Base-by-base conservation (phyloP, 768 basidiomycete genomes). In the Agaricus subrufescens region DNA sequence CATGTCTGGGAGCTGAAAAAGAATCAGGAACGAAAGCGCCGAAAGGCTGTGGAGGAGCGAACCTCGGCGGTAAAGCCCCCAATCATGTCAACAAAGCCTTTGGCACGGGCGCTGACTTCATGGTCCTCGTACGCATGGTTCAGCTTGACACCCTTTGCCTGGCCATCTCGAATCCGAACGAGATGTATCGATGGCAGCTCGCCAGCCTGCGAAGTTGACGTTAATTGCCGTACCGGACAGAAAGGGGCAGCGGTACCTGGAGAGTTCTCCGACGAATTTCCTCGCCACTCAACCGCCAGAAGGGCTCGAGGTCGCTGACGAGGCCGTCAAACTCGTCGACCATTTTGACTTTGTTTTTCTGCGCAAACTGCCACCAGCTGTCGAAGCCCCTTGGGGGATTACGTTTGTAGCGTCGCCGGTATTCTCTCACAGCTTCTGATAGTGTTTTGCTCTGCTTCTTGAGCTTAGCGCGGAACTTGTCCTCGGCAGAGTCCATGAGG, bases 321-420 rank as follows among this genome's bases (percentile, higher is more conserved):
- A 96, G 76, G 4, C 80, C 78, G 57, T 92, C 91, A 63, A 93
- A 98, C 67, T 98, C 96, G 68, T 98, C 96, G 4, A 89, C 75
- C 71, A 98, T 83, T 62, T 85, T 82, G 46, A 91, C 86, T 5
- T 81, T 71, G 69, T 92, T 81, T 55, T 83, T 75, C 67, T 79
- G 73, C 12, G 87, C 89, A 69, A 93, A 98, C 45, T 70, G 66
- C 82, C 85, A 96, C 96, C 96, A 98, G 29, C 79, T 72, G 65
- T 94, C 95, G 60, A 98, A 99, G 1, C 94, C 96, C 43, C 79
- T 82, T 0, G 97, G 96, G 4, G 97, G 97, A 37, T 83, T 72
- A 38, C 89, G 81, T 9, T 75, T 74, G 69, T 96, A 94, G 56
- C 94, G 78, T 54, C 79, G 73, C 61, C 74, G 82, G 71, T 99